Evolutionary conservation across 2,329 filamentous ascomycete species (phyloP), one percentile per base, ranked within the genome.

Genomic region (Trichocomaceae sp.): DNA sequence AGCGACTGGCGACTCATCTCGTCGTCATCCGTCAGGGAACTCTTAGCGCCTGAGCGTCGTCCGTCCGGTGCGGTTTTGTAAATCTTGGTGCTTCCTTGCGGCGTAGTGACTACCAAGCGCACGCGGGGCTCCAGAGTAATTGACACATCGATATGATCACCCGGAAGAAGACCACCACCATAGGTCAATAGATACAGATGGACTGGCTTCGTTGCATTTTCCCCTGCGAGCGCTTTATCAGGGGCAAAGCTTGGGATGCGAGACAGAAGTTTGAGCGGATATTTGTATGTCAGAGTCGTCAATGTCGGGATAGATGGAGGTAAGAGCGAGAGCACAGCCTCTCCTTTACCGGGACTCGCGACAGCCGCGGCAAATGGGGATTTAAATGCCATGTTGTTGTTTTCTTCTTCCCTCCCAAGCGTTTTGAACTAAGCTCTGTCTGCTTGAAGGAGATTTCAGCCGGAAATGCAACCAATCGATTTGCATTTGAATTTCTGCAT

Each of bases 121-220:
- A 89, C 85, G 2, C 75, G 72, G 2, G 77, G 62, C 10, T 82
- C 81, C 47, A 96, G 77, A 9, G 80, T 78, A 58, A 96, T 80
- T 19, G 77, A 76, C 23, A 99, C 81, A 64, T 85, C 78, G 69
- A 97, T 86, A 60, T 82, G 78, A 70, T 99, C 93, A 42, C 91
- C 90, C 12, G 87, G 88, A 1, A 99, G 88, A 13, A 99, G 82
- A 1, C 93, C 93, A 44, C 93, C 93, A 49, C 93, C 93, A 68
- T 97, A 99, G 0, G 91, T 96, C 48, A 99, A 80, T 37, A 97
- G 79, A 67, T 96, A 97, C 41, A 96, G 84, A 31, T 93, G 82
- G 8, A 90, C 80, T 55, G 88, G 88, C 60, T 66, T 69, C 41
- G 70, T 73, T 33, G 69, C 70, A 50, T 63, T 69, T 46, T 42